Conservation (phyloP, 1,284 basidiomycete genomes). For the Phylloporus sp. region DNA sequence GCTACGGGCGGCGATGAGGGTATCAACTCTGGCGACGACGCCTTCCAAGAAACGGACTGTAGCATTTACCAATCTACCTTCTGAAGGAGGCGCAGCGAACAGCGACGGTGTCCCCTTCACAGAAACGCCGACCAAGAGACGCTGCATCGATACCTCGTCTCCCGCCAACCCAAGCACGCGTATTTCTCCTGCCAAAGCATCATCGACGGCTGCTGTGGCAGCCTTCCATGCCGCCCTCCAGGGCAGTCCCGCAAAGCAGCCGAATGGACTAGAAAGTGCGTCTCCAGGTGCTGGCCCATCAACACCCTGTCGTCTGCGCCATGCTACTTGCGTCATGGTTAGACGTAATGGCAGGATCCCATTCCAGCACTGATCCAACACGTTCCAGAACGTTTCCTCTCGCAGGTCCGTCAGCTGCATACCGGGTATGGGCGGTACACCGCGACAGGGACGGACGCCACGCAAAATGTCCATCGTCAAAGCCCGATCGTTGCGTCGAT, state of each 20-base stretch:
- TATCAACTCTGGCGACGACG: constrained; percentile 13
- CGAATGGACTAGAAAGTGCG: neutral
- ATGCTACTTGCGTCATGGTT: constrained; percentile 33
- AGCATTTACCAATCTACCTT: constrained; percentile 15
- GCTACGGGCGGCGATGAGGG: neutral
- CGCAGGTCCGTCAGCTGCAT: neutral
- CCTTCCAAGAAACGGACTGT: constrained; percentile 36
- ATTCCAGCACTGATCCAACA: constrained; percentile 56
- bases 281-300: constrained; percentile 27
- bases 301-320: constrained; percentile 32
- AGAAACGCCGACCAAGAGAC: constrained; percentile 43
- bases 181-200: constrained; percentile 19
- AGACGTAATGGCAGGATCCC: constrained; percentile 33
- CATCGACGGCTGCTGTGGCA: constrained; percentile 3
- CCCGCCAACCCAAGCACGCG: constrained; percentile 21
- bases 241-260: constrained; percentile 15
- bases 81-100: neutral
- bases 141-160: constrained; percentile 22
- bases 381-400: constrained; percentile 46
- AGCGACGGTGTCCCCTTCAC: constrained; percentile 13
- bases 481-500: constrained; percentile 60
- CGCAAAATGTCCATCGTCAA: constrained; percentile 61
- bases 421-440: constrained; percentile 27
- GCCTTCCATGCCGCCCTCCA: constrained; percentile 34
- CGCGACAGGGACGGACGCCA: constrained; percentile 53